Evolutionary conservation across 306 rosid species (phyloP), one percentile per base, ranked within the genome.

Genomic region (Oemleria cerasiformis): DNA sequence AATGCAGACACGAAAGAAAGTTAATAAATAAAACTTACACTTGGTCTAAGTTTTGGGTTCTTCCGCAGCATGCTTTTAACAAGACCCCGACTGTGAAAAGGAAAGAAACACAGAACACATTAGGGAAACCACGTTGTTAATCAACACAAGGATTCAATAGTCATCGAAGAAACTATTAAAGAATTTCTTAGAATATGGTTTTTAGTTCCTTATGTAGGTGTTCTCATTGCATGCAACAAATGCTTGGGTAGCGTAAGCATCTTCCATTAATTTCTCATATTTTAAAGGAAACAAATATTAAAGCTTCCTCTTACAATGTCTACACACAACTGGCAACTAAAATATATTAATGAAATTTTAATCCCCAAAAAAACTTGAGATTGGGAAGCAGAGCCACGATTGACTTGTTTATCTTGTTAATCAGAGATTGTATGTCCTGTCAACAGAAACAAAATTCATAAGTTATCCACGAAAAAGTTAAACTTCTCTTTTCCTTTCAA

Each of bases 391-490:
- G 99, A 78, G 99, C 90, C 76, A 94, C 95, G 42, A 94, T 86
- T 71, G 97, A 94, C 86, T 86, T 94, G 36, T 90, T 89, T 68
- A 94, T 94, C 86, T 94, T 94, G 92, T 86, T 91, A 73, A 94
- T 91, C 76, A 94, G 84, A 69, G 97, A 86, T 77, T 91, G 99
- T 85, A 94, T 94, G 85, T 94, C 99, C 99, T 94, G 94, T 38
- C 12, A 10, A 51, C 25, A 9, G 58, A 53, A 30, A 69, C 9
- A 5, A 70, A 70, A 21, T 15, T 23, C 21, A 8, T 15, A 21
- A 23, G 65, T 42, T 23, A 56, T 21, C 17, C 6, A 23, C 30
- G 30, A 57, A 13, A 55, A 54, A 56, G 30, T 30, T 39, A 19
- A 12, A n/a, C 16, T 16, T 6, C 49, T 50, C 13, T 0, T n/a